Base-by-base conservation (phyloP, 768 basidiomycete genomes). In the Phanerochaete carnosa region DNA sequence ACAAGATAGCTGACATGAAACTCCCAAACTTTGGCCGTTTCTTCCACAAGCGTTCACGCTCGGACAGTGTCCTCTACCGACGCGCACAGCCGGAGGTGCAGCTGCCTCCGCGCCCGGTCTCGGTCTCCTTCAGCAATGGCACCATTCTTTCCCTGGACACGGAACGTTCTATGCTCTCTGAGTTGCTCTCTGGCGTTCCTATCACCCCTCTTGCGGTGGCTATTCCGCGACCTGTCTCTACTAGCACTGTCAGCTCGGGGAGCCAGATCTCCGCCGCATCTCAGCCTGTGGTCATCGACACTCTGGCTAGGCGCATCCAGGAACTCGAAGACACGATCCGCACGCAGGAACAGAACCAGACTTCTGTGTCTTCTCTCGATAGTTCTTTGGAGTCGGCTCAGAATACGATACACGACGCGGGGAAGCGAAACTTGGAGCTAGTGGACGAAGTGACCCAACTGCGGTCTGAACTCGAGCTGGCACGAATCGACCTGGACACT, bases 11-110 rank as follows among this genome's bases (percentile, higher is more conserved):
- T 49, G 39, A 9, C 32, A 70, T 70, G 69, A 68, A 66, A 25
- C 64, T 70, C 57, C 65, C 64, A 13, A 67, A 60, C n/a, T 62
- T 70, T 25, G 61, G 66, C 15, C 62, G 61, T 32, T 55, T 70
- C 49, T 66, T 70, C 60, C 67, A 69, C 50, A 59, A 64, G 1
- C 68, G 67, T 43, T 58, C 61, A 1, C 64, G 62, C 57, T 69
- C 69, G 5, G 69, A 68, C 57, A 62, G 60, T 39, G 66, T 62
- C n/a, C 62, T 70, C 55, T 55, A 46, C 32, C 59, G 57, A 12
- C 65, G 62, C 13, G 35, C 61, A 6, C 63, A 63, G 39, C 52
- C 56, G 19, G 52, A 13, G 3, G 16, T 56, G 19, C 58, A 58
- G 26, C 58, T 55, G 7, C 43, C 54, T 5, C 60, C 59, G 12